Percentiles rank a stretch among this genome's conserved stretches.
Evolutionary conservation across 2,329 filamentous ascomycete genomes (phyloP).

Genomic region (Claviceps maximensis): DNA sequence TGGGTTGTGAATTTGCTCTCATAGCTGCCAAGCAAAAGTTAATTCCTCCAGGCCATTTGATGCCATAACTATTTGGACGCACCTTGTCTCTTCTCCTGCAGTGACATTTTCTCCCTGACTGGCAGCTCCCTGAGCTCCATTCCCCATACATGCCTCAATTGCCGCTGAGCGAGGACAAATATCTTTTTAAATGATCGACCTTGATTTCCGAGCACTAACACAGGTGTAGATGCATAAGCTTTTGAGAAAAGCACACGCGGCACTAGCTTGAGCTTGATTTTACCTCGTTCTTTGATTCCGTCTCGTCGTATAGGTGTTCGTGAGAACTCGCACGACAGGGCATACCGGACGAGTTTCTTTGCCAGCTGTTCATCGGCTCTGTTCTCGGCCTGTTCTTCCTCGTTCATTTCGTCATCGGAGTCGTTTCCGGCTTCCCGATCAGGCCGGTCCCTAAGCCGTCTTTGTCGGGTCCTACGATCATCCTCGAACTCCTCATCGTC

Average conservation of each 20-base stretch:
- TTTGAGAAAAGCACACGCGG: background rate
- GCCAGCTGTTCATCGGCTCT: conserved; percentile 38
- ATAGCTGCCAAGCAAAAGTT: conserved; percentile 18
- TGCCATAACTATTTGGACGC: conserved; percentile 11
- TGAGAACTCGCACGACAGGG: conserved; percentile 52
- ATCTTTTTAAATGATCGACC: conserved; percentile 60
- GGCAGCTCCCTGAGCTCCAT: conserved; percentile 86
- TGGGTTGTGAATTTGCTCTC: conserved; percentile 35
- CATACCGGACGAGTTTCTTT: conserved; percentile 57
- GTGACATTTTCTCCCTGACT: conserved; percentile 62
- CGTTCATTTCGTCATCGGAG: conserved; percentile 26
- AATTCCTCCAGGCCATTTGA: background rate
- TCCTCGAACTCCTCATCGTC: conserved; percentile 21
- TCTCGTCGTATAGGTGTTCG: conserved; percentile 46
- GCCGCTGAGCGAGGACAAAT: conserved; percentile 62
- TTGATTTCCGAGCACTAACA: conserved; percentile 55
- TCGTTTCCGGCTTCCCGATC: conserved; percentile 20
- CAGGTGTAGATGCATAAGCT: background rate
- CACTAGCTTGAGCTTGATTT: background rate
- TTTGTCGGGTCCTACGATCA: conserved; percentile 19
- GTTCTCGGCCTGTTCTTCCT: conserved; percentile 17
- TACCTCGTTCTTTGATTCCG: conserved; percentile 52
- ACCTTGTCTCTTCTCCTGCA: conserved; percentile 68
- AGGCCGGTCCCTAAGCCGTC: conserved; percentile 15
- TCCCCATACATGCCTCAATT: conserved; percentile 64